Base-by-base conservation (phyloP, 441 rosid genomes). In the Lepidium campestre region DNA sequence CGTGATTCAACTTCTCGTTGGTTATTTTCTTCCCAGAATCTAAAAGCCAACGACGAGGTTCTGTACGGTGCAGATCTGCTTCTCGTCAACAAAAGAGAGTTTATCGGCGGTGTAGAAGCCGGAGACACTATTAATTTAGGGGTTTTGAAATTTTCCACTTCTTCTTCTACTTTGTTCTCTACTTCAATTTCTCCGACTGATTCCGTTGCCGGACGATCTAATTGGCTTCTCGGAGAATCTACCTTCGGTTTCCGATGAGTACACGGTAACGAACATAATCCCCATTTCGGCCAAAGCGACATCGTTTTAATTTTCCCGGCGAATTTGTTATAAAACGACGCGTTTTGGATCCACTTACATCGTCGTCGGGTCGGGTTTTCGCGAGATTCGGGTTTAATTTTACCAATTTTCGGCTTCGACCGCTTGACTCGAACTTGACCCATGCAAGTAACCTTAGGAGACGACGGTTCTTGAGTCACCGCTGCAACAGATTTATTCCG, bases 371-470 rank as follows among this genome's bases (percentile, higher is more conserved):
- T 62, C 52, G 74, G 63, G 39, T 76, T 73, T 7, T 70, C 79
- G 8, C 66, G 49, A 34, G 69, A 52, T 10, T 65, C 57, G 46
- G 78, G 72, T 77, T 34, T 57, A 5, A 4, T 45, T 45, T 45
- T 22, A 44, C 9, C 55, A 59, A 32, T 49, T 72, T 58, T 59
- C 48, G 79, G 80, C 41, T 85, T 82, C 37, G 87, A 80, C 25
- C 92, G 81, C 17, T 75, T 77, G 76, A 85, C 91, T 49, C 90
- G 86, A 62, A 91, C 96, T 73, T 91, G 96, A 32, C 98, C 98
- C 95, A 92, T 88, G 97, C 97, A 92, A 37, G 98, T 90, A 25
- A 92, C 98, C 70, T 88, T 90, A 0, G 98, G 98, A 12, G 98
- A 92, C 50, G 97, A 67, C 15, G 98, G 98, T 56, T 92, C 98